Base-by-base conservation (phyloP, 805 yeast species). In the Torulaspora gathmanii region DNA sequence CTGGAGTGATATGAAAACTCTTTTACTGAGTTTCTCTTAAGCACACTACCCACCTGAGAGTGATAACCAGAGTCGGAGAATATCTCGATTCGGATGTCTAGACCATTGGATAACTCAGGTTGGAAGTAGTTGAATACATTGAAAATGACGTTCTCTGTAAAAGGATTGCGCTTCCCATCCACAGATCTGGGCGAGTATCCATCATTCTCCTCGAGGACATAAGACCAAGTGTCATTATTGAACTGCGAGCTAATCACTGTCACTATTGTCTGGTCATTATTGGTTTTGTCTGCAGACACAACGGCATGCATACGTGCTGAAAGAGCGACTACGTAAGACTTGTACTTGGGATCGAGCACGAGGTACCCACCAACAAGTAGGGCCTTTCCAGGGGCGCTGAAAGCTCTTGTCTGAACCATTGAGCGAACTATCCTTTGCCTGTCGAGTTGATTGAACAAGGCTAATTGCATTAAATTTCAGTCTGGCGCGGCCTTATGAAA, bases 371-470 rank as follows among this genome's bases (percentile, higher is more conserved):
- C 99, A 0, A 93, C 96, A 10, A 93, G 56, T 22, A 93, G 70
- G 1, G 97, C 98, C 64, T 93, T 93, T 0, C 98, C 97, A 0
- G 99, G 97, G 0, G 98, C 95, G 59, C 96, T 85, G 61, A 79
- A 91, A 7, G 82, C 86, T 44, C 69, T 66, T 33, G 26, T 23
- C 28, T 43, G 35, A 16, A 19, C 39, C 50, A 47, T 44, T 38
- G 37, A 22, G 12, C 17, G 17, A 25, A 28, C 20, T 9, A 9
- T n/a, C 22, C 20, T 28, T n/a, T 6, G 5, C 7, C 16, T 28
- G 11, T 19, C 19, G 28, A 10, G 29, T 19, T 28, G 16, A 6
- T 28, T 13, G 16, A 29, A n/a, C 16, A 22, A 22, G 25, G 25
- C 25, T 22, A 22, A 22, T 10, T 6, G 6, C 8, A 22, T 29